Conservation (phyloP, 1,284 basidiomycete species). For the Moesziomyces sp. region DNA sequence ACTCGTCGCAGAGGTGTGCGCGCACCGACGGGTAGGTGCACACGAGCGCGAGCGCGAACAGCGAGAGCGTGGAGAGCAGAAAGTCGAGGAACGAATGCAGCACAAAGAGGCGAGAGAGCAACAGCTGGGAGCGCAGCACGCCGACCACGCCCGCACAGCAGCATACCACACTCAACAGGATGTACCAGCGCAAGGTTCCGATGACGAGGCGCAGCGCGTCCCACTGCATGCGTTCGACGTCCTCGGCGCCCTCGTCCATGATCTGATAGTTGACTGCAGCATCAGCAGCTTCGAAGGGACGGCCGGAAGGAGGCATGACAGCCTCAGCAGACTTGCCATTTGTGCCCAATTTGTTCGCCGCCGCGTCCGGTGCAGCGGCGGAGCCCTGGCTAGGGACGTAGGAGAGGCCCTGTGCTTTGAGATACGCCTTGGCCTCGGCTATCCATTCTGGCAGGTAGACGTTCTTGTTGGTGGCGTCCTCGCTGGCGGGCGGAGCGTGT, state of each 20-base stretch:
- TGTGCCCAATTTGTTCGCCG: not conserved
- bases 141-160: constrained; percentile 47
- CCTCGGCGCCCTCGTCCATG: constrained; percentile 40
- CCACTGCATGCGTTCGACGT: constrained; percentile 51
- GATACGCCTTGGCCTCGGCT: constrained; percentile 44
- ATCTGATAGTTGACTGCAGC: constrained; percentile 2
- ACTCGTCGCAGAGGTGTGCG: constrained; percentile 52
- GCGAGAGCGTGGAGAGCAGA: constrained; percentile 51
- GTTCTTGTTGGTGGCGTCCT: constrained; percentile 8
- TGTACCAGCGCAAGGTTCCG: constrained; percentile 37
- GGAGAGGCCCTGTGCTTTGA: constrained; percentile 36
- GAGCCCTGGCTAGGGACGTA: constrained; percentile 13
- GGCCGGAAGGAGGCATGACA: not conserved
- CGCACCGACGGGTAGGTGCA: constrained; percentile 52
- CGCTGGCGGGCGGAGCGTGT: constrained; percentile 5
- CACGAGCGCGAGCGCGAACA: constrained; percentile 45
- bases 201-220: constrained; percentile 44
- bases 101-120: constrained; percentile 51
- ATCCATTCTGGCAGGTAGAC: constrained; percentile 34
- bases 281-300: constrained; percentile 8
- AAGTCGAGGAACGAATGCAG: constrained; percentile 57
- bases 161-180: constrained; percentile 37
- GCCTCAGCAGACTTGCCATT: constrained; percentile 2
- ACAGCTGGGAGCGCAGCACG: constrained; percentile 39
- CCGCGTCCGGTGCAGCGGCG: not conserved